Percentiles rank a stretch among this genome's conserved stretches.
phyloP scores from a whole-genome alignment of 78 protist species.

The Dictyostelium capitatum region DNA sequence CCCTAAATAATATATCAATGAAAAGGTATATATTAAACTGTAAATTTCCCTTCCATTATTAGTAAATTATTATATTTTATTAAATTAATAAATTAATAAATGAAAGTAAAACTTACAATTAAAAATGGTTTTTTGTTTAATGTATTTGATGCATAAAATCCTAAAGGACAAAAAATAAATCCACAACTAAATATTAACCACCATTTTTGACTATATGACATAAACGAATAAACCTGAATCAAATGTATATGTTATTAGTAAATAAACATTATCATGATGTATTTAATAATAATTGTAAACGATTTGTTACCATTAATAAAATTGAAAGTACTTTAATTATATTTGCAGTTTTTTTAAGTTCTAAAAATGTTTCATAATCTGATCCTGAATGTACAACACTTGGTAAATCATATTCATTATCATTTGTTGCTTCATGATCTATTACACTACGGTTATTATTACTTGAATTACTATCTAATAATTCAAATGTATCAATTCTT shows the following conservation, averaged over 20 bases:
- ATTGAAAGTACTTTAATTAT: slow-evolving; percentile 34
- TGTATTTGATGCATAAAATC: slow-evolving; percentile 44
- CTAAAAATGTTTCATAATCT: slow-evolving; percentile 38
- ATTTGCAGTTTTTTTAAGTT: slow-evolving; percentile 42
- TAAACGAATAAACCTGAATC: slow-evolving; percentile 36
- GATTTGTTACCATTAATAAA: slow-evolving; percentile 35
- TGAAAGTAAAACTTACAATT: slow-evolving; percentile 15
- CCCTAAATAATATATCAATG: slow-evolving; percentile 67
- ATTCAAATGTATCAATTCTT: not conserved
- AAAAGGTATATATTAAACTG: slow-evolving; percentile 31
- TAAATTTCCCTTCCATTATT: not conserved
- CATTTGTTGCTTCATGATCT: not conserved
- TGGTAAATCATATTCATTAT: slow-evolving; percentile 41
- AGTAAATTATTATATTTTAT: not conserved
- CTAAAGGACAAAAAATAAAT: slow-evolving; percentile 38
- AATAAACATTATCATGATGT: not conserved
- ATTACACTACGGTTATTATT: not conserved
- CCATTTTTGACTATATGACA: slow-evolving; percentile 71
- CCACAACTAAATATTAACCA: slow-evolving; percentile 73
- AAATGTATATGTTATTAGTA: not conserved
- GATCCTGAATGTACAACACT: not conserved
- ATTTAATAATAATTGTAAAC: not conserved
- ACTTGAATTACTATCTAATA: not conserved
- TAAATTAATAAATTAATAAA: not conserved
- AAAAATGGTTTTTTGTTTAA: slow-evolving; percentile 22